Conservation (phyloP, 1,284 basidiomycete genomes). For the Erythrobasidium hasegawianum region DNA sequence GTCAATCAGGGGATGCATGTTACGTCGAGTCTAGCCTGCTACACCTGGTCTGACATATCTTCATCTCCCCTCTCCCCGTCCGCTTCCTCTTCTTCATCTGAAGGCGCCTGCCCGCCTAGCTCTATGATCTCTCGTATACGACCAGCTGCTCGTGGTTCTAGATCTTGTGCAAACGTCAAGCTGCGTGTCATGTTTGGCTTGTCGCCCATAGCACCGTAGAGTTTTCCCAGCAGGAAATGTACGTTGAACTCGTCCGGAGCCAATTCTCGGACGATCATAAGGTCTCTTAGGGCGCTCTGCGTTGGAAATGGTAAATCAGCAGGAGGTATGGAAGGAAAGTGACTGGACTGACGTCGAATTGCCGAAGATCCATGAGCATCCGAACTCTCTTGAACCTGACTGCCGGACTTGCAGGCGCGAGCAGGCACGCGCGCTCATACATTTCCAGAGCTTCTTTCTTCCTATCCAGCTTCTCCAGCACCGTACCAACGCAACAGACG, state of each 20-base stretch:
- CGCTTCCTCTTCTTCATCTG: constrained; percentile 10
- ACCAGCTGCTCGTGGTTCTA: constrained; percentile 52
- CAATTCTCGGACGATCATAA: constrained; percentile 69
- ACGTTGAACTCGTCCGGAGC: constrained; percentile 93
- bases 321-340: too few species aligned
- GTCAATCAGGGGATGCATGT: too few species aligned
- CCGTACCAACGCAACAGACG: constrained; percentile 42
- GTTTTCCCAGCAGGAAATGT: constrained; percentile 87
- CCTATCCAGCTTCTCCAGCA: constrained; percentile 67
- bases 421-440: constrained; percentile 70
- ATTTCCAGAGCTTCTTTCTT: constrained; percentile 66
- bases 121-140: constrained; percentile 34
- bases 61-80: not conserved
- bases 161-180: constrained; percentile 79
- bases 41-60: too few species aligned
- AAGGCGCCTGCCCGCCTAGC: not conserved
- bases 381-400: constrained; percentile 86
- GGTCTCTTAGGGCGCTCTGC: constrained; percentile 71
- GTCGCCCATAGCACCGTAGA: constrained; percentile 73
- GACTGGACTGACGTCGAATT: constrained; percentile 76
- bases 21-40: too few species aligned
- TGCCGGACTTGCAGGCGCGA: constrained; percentile 76
- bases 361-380: constrained; percentile 74
- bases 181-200: constrained; percentile 70
- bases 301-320: too few species aligned